These are phyloP conservation scores for Verticillium albo-atrum DNA, from an alignment of 2,329 filamentous ascomycete species.

Conservation along the genomic window DNA sequence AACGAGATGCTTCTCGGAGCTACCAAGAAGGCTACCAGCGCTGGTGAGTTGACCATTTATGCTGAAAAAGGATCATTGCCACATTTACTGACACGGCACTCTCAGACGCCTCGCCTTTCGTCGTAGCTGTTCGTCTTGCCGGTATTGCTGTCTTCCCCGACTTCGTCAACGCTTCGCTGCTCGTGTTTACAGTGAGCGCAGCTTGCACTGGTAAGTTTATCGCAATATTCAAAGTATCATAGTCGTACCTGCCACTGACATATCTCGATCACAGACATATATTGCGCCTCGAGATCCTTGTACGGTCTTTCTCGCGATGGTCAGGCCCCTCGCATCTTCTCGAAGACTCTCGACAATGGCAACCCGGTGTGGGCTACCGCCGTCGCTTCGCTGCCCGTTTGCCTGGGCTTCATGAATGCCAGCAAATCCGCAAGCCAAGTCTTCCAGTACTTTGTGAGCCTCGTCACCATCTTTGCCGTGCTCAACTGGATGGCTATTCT, in stretches of 20 bases:
- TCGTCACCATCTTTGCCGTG: slow-evolving; percentile 67
- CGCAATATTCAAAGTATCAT: too few relatives aligned
- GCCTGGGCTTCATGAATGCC: slow-evolving; percentile 71
- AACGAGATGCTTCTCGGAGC: slow-evolving; percentile 4
- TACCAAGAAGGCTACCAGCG: slow-evolving; percentile 1
- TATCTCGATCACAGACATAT: slow-evolving; percentile 28
- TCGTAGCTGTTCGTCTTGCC: slow-evolving; percentile 14
- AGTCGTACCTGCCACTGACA: too few relatives aligned
- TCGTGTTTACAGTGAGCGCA: slow-evolving; percentile 1
- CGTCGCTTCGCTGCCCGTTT: slow-evolving; percentile 60
- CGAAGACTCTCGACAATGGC: slow-evolving; percentile 56
- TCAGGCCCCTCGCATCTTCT: slow-evolving; percentile 58
- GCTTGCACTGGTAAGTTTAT: too few relatives aligned
- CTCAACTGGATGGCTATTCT: slow-evolving; percentile 66
- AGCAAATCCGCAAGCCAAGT: slow-evolving; percentile 62
- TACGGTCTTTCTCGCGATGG: slow-evolving; percentile 66
- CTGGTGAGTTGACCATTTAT: neutral
- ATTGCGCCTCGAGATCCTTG: slow-evolving; percentile 64
- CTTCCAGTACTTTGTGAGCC: slow-evolving; percentile 66
- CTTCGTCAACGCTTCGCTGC: slow-evolving; percentile 17
- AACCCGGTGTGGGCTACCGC: slow-evolving; percentile 72
- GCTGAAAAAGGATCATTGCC: too few relatives aligned
- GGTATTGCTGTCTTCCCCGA: slow-evolving; percentile 14
- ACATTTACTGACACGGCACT: too few relatives aligned
- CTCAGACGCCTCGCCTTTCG: slow-evolving; percentile 13